These are phyloP conservation scores for Vitis rupestris DNA, from an alignment of 164 flowering plant genomes.

Conservation along the genomic window DNA sequence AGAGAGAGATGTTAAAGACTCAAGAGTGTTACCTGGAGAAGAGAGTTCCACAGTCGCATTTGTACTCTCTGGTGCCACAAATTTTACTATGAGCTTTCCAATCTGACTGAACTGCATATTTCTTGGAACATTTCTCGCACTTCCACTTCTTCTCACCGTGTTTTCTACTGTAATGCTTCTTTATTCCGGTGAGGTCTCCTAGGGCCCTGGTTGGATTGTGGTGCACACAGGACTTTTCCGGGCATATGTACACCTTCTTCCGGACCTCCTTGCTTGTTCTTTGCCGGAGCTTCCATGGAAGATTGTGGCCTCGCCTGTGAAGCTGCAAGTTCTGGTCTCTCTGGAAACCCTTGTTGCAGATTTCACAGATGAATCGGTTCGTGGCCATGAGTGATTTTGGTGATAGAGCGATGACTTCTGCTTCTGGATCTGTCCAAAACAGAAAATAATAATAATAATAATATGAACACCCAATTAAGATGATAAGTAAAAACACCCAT, in stretches of 20 bases:
- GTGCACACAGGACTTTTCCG: slow-evolving; percentile 71
- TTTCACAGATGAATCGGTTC: slow-evolving; percentile 65
- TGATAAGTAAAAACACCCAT: no score
- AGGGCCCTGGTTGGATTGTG: slow-evolving; percentile 71
- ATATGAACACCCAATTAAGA: no score
- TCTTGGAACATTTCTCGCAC: slow-evolving; percentile 75
- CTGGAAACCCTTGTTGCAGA: slow-evolving; percentile 82
- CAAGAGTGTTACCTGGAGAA: slow-evolving; percentile 57
- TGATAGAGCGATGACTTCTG: slow-evolving; percentile 70
- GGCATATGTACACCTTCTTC: slow-evolving; percentile 75
- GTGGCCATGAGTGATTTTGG: slow-evolving; percentile 76
- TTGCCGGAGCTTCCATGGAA: slow-evolving; percentile 70
- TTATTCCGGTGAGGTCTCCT: slow-evolving; percentile 78
- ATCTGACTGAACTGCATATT: slow-evolving; percentile 80
- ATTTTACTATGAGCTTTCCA: slow-evolving; percentile 85
- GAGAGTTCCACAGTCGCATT: slow-evolving; percentile 79
- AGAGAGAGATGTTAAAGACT: neutral
- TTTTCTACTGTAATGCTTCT: slow-evolving; percentile 75
- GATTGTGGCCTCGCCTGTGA: slow-evolving; percentile 65
- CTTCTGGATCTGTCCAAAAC: slow-evolving; percentile 64
- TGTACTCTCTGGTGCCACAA: slow-evolving; percentile 73
- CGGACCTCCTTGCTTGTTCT: slow-evolving; percentile 47
- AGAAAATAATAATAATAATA: neutral
- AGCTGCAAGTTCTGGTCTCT: slow-evolving; percentile 78
- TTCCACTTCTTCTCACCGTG: slow-evolving; percentile 91